Evolutionary conservation across 2,329 filamentous ascomycete species (phyloP), one percentile per base, ranked within the genome.

Genomic region (Pseudofabraea citricarpa): DNA sequence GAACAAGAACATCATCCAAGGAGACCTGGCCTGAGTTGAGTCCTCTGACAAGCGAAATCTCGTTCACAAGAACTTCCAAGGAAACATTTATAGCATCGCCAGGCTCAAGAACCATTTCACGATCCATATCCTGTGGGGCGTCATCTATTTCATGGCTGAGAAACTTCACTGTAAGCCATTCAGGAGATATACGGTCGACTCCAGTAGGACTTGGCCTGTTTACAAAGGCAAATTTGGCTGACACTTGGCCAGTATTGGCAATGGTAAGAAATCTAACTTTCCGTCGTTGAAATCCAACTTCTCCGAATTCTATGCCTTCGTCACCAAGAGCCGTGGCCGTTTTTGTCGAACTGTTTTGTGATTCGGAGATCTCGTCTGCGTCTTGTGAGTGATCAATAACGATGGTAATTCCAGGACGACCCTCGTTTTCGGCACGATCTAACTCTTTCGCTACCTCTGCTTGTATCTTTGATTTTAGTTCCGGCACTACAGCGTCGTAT

Each of bases 371-470:
- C 2, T 64, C 58, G 13, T 61, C 59, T 19, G 56, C 43, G 6
- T 61, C 56, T n/a, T 71, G 63, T 18, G 65, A 64, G 16, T 67
- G 66, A 37, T 97, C 91, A 0, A 94, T 79, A 1, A 96, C 83
- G 23, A 97, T 73, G 0, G 89, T 93, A 33, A 95, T 76, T 2
- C 77, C 80, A 0, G 93, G 93, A 1, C 91, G 76, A 0, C 85
- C 81, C 65, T 97, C 91, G 49, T 97, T 97, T 61, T 97, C 91
- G 2, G 84, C 87, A 36, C 89, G 84, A 59, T 98, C 93, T 6
- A 97, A 71, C 56, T 95, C 87, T 43, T 86, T 78, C 1, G 87
- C 90, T 10, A 97, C 87, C 58, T 97, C 90, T 44, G 87, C 81
- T 49, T 95, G 86, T 0, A 97, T 73, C 49, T 81, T 84, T 2